Percentiles rank a stretch among this genome's conserved stretches.
These are phyloP conservation scores for Grosmannia huntii DNA, from an alignment of 2,329 filamentous ascomycete species.

Conservation along the genomic window DNA sequence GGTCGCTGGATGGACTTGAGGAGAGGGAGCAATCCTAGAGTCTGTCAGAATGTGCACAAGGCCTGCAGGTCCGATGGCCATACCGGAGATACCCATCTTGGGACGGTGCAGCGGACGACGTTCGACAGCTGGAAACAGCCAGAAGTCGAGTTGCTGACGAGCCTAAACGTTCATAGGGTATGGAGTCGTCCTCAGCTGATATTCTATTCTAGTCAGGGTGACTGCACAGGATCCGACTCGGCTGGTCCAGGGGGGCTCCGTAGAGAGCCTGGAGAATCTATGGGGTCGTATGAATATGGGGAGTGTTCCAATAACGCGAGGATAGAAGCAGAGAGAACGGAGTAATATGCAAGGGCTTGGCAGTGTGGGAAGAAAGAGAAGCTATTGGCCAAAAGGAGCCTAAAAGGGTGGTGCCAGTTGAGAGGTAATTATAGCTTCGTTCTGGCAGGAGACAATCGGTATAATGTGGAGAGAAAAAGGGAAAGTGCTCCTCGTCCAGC, in stretches of 20 bases:
- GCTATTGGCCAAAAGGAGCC: neutral
- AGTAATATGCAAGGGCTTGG: neutral
- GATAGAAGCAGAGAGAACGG: neutral
- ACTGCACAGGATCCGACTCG: neutral
- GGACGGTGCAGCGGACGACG: neutral
- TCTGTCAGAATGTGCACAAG: neutral
- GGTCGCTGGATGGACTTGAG: conserved; percentile 94
- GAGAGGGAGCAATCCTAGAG: conserved; percentile 70
- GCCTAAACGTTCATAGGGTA: neutral
- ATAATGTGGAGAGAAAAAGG: neutral
- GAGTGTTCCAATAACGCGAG: neutral
- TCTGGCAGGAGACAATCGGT: neutral
- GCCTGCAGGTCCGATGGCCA: neutral
- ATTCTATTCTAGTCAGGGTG: neutral
- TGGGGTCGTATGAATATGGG: neutral
- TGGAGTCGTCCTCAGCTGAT: neutral
- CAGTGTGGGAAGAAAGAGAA: neutral
- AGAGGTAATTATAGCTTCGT: neutral
- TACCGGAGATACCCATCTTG: conserved; percentile 15
- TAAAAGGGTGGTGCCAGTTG: neutral
- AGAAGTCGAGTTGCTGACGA: neutral
- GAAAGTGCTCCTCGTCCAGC: neutral
- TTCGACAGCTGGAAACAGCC: neutral
- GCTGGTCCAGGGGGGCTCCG: neutral
- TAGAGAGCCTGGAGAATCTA: neutral